Base-by-base conservation (phyloP, 495 filamentous ascomycete genomes). In the Penicillium salamii region DNA sequence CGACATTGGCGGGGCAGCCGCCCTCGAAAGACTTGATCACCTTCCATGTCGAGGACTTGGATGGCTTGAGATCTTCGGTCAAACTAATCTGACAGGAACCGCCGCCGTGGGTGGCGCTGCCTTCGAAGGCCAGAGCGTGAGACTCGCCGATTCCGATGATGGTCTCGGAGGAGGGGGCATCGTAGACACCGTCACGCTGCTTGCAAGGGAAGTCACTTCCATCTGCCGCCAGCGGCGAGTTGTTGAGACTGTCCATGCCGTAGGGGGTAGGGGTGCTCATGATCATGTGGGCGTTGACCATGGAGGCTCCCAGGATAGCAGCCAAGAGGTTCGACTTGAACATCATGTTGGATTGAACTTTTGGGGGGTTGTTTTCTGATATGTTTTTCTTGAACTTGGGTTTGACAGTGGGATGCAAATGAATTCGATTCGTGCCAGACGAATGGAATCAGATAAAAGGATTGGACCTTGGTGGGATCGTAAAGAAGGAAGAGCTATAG, bases 71-170 rank as follows among this genome's bases (percentile, higher is more conserved):
- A 52, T 95, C 90, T 48, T 84, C 85, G 23, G 90, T 91, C 63
- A 96, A 70, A 29, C 82, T 85, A 54, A 97, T 69, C 66, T 97
- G 91, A 71, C 91, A 96, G 14, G 87, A 91, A 17, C 91, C 91
- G 42, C 91, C 91, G 40, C 90, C 91, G 62, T 97, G 91, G 11
- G 82, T 81, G 3, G 91, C 91, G 49, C 62, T 62, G 20, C 74
- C 74, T 6, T 53, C 29, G 44, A 76, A 70, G 21, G 53, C 54
- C 34, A 76, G 39, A 1, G 48, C 19, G 35, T 65, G 58, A 9
- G 29, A 7, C 23, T 61, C 51, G 20, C 74, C 72, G 24, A 66
- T 55, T 5, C 51, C 55, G 48, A 71, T 64, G 6, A 40, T 50
- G 19, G 71, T 77, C 42, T 66, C 56, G 17, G 51, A 18, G 1